Evolutionary conservation across 768 basidiomycete genomes (phyloP).

Genomic region (Calocera cornea): DNA sequence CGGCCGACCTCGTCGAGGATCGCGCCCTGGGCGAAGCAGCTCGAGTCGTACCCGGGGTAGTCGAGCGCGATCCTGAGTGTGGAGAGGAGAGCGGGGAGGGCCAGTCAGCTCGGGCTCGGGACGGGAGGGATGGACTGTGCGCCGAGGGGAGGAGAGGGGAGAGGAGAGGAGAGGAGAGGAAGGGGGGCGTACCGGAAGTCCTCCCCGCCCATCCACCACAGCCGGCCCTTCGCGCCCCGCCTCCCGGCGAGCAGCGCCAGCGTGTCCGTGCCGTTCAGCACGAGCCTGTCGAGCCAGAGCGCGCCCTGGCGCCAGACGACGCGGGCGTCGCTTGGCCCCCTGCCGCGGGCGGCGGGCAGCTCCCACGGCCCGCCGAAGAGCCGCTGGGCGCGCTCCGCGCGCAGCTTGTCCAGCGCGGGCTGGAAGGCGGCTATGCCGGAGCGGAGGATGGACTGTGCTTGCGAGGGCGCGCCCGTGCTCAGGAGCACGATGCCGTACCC

Average conservation of each 20-base stretch:
- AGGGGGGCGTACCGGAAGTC: conserved; percentile 26
- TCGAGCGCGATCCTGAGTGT: not conserved
- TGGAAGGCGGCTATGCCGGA: conserved; percentile 20
- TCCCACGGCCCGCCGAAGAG: conserved; percentile 21
- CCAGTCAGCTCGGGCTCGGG: too few relatives aligned
- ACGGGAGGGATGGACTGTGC: not conserved
- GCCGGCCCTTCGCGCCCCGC: conserved; percentile 16
- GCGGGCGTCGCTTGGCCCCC: conserved; percentile 7
- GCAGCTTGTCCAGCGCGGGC: conserved; percentile 18
- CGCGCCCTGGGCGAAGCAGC: not conserved
- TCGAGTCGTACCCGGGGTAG: not conserved
- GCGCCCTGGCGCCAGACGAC: conserved; percentile 17
- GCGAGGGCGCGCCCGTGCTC: conserved; percentile 16
- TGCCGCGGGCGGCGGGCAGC: not conserved
- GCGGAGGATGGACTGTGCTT: conserved; percentile 18
- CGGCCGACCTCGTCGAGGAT: not conserved
- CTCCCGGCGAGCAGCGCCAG: conserved; percentile 14
- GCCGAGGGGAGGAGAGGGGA: too few relatives aligned
- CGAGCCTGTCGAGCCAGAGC: conserved; percentile 14
- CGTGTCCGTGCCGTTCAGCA: conserved; percentile 16
- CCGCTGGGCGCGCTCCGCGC: conserved; percentile 6
- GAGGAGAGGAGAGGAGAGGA: too few relatives aligned
- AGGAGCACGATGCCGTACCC: conserved; percentile 23
- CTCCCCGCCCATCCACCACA: conserved; percentile 19
- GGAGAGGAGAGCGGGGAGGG: not conserved